A percentile compares a stretch with the other conserved stretches of the same genome.
phyloP scores from a whole-genome alignment of 768 basidiomycete genomes.

The Rhizopogon roseolus region DNA sequence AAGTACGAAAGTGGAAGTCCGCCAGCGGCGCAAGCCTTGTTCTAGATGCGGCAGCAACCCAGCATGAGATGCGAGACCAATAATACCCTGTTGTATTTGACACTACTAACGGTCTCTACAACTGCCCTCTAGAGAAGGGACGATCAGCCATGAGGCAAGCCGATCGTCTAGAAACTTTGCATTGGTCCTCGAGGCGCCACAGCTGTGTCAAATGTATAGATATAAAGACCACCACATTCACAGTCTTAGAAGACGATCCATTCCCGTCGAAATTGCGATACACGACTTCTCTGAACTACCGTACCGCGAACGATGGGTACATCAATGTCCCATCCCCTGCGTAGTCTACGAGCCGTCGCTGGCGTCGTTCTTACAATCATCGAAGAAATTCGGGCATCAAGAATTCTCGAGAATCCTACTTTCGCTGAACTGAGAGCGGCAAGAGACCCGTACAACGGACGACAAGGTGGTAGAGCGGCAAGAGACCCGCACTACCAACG shows the following conservation, averaged over 20 bases:
- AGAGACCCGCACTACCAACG: not conserved
- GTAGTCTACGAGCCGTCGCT: not conserved
- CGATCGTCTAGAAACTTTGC: not conserved
- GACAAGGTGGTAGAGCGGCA: too few species aligned
- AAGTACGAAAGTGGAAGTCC: not conserved
- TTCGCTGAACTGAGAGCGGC: not conserved
- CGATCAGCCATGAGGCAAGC: slow-evolving; percentile 1
- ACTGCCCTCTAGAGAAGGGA: not conserved
- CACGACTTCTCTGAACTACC: not conserved
- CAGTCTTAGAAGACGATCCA: not conserved
- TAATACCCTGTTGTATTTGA: not conserved
- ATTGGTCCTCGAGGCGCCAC: not conserved
- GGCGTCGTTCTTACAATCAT: not conserved
- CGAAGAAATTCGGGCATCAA: not conserved
- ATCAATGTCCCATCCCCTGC: not conserved
- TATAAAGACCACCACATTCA: not conserved
- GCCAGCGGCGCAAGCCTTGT: not conserved
- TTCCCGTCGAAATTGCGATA: not conserved
- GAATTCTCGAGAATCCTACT: not conserved
- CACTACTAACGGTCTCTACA: not conserved
- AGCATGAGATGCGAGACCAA: not conserved
- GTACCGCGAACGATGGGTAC: not conserved
- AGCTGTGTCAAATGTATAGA: not conserved
- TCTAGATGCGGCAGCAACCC: not conserved
- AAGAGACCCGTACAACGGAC: too few species aligned